A percentile compares a stretch with the other conserved stretches of the same genome.
phyloP scores from a whole-genome alignment of 805 yeast genomes.

The Saccharomycopsis vini region DNA sequence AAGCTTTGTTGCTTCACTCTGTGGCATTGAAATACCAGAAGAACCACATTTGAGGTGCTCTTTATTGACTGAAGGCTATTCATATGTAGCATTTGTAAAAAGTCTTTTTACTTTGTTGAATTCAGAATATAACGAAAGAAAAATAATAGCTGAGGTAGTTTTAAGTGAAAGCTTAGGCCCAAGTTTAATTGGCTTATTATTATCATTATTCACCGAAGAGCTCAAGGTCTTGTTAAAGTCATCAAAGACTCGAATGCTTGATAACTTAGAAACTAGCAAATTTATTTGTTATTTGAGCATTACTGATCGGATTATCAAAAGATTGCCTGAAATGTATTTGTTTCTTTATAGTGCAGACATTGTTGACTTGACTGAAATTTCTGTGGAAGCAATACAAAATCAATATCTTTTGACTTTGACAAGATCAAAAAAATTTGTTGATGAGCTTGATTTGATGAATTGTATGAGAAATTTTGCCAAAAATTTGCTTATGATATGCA shows the following conservation, averaged over 20 bases:
- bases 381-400: slow-evolving; percentile 17
- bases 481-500: not conserved
- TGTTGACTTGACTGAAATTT: slow-evolving; percentile 1
- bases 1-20: slow-evolving; percentile 3
- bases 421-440: slow-evolving; percentile 8
- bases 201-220: slow-evolving; percentile 24
- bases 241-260: slow-evolving; percentile 25
- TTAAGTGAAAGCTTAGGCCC: slow-evolving; percentile 57
- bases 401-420: slow-evolving; percentile 22
- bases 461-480: not conserved
- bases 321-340: slow-evolving; percentile 1
- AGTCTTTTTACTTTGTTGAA: not conserved
- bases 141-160: slow-evolving; percentile 51
- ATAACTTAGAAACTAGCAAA: slow-evolving; percentile 43
- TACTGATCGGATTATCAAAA: slow-evolving; percentile 23
- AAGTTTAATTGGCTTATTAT: slow-evolving; percentile 34
- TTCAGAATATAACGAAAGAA: not conserved
- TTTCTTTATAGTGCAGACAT: slow-evolving; percentile 6
- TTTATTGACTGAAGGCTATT: not conserved
- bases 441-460: not conserved
- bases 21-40: not conserved
- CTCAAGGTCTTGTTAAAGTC: slow-evolving; percentile 19
- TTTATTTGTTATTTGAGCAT: slow-evolving; percentile 34
- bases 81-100: not conserved
- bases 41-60: too few species aligned